Conservation (phyloP, 2,329 filamentous ascomycete genomes). For the Rhytidhysteron rufulum region DNA sequence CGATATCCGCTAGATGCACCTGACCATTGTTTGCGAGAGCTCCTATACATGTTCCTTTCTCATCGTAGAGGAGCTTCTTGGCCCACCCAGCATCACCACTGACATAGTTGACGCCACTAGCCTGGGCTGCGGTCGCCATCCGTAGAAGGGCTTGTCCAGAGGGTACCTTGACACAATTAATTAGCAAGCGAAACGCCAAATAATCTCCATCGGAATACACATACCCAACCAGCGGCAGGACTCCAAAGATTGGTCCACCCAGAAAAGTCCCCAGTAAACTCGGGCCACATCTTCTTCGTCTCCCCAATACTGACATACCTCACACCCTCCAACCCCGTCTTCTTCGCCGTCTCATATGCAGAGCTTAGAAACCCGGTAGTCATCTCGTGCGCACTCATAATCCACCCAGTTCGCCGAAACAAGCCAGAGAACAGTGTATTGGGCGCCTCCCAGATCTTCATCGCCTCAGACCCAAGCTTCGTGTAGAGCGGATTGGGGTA, state of each 20-base stretch:
- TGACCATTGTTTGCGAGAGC: slow-evolving; percentile 9
- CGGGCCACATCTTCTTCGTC: no score
- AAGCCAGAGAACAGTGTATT: slow-evolving; percentile 4
- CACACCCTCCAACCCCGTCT: no score
- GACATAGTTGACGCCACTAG: slow-evolving; percentile 11
- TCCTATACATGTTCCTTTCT: slow-evolving; percentile 5
- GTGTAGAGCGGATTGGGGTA: slow-evolving; percentile 5
- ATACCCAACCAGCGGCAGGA: no score
- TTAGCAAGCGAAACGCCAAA: no score
- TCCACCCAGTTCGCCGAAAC: slow-evolving; percentile 4
- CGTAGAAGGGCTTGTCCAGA: slow-evolving; percentile 8
- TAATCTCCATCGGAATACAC: no score
- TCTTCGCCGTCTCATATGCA: no score
- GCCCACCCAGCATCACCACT: slow-evolving; percentile 11
- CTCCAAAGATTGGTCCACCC: no score
- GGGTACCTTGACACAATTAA: slow-evolving; percentile 8
- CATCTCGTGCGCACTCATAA: slow-evolving; percentile 7
- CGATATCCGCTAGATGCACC: slow-evolving; percentile 9
- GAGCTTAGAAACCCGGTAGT: slow-evolving; percentile 1
- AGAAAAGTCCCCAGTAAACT: no score
- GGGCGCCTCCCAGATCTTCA: slow-evolving; percentile 5
- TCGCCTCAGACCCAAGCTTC: slow-evolving; percentile 4
- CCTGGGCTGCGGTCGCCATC: slow-evolving; percentile 8
- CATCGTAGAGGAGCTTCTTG: slow-evolving; percentile 7
- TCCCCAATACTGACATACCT: no score